phyloP scores from a whole-genome alignment of 2,329 filamentous ascomycete genomes.

The Colletotrichum sublineola region DNA sequence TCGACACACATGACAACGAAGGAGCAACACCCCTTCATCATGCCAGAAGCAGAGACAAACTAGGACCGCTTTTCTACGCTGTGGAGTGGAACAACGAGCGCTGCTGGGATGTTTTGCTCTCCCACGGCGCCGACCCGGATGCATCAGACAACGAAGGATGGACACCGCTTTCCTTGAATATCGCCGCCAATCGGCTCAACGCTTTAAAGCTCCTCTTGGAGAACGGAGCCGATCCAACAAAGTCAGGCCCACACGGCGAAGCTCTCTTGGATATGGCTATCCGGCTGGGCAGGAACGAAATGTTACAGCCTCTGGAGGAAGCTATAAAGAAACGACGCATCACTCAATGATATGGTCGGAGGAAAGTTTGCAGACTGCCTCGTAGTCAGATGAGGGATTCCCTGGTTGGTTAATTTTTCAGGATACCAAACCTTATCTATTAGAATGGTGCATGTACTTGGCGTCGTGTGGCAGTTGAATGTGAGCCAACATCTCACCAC shows the following conservation, averaged over 20 bases:
- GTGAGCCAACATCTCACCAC: too few species aligned
- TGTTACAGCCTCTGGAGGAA: background rate
- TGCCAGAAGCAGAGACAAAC: too few species aligned
- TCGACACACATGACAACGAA: fast-evolving
- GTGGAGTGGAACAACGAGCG: too few species aligned
- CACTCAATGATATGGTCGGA: background rate
- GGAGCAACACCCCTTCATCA: background rate
- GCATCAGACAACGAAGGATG: too few species aligned
- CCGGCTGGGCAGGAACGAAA: fast-evolving
- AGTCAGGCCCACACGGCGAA: background rate
- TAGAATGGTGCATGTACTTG: too few species aligned
- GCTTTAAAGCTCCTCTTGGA: background rate
- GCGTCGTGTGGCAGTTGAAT: too few species aligned
- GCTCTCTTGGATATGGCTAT: background rate
- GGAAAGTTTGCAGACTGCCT: background rate
- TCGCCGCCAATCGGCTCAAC: too few species aligned
- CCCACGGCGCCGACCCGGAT: background rate
- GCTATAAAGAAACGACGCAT: background rate
- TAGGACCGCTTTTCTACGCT: background rate
- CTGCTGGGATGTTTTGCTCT: background rate
- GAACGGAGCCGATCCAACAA: background rate
- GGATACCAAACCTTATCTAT: too few species aligned
- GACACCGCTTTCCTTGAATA: too few species aligned
- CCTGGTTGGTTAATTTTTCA: too few species aligned
- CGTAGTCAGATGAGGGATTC: too few species aligned